phyloP scores from a whole-genome alignment of 1,284 basidiomycete species.

The Moesziomyces aphidis region DNA sequence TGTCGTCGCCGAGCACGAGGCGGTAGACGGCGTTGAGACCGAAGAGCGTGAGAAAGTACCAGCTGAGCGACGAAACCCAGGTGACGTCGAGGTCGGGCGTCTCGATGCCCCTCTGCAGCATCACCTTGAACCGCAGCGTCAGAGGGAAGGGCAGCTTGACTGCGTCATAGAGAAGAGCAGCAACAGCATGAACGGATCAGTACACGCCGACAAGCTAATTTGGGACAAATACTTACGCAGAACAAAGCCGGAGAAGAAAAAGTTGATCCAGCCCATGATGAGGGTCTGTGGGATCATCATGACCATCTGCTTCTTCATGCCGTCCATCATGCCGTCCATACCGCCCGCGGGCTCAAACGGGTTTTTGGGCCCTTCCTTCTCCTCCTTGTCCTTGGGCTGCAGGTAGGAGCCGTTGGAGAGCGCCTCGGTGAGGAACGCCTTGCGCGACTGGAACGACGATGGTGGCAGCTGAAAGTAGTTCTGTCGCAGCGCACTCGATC shows the following conservation, averaged over 20 bases:
- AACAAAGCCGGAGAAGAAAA: constrained; percentile 98
- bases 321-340: constrained; percentile 99
- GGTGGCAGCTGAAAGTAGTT: constrained; percentile 61
- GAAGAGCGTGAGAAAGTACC: constrained; percentile 99
- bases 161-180: constrained; percentile 5
- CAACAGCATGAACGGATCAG: neutral
- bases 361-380: constrained; percentile 69
- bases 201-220: neutral
- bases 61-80: constrained; percentile 98
- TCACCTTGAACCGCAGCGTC: constrained; percentile 97
- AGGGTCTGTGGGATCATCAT: constrained; percentile 76
- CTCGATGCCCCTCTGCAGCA: constrained; percentile 95
- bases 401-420: constrained; percentile 61
- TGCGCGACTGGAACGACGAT: constrained; percentile 49
- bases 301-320: constrained; percentile 98
- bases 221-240: constrained; percentile 75
- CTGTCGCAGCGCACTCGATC: constrained; percentile 50
- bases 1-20: constrained; percentile 89
- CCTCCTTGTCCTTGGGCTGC: constrained; percentile 51
- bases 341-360: constrained; percentile 84
- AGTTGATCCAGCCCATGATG: constrained; percentile 99
- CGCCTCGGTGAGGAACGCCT: constrained; percentile 51
- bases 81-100: constrained; percentile 97
- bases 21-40: constrained; percentile 95
- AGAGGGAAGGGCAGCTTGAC: constrained; percentile 95